Conservation (phyloP, 192 early-diverging fungal species). For the Umbelopsis isabellina region DNA sequence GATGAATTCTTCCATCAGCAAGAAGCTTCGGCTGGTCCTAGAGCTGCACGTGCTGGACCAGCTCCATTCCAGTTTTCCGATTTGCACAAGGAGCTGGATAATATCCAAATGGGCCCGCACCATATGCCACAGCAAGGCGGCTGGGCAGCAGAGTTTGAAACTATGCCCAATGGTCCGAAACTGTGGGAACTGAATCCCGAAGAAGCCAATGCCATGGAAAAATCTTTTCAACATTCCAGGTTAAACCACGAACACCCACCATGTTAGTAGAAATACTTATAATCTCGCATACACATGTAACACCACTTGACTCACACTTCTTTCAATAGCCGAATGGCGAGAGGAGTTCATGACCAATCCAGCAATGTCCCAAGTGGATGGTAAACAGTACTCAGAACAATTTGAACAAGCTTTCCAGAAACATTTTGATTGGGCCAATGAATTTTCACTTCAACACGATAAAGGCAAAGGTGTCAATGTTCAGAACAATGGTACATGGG, state of each 20-base stretch:
- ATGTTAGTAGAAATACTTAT: conserved; percentile 21
- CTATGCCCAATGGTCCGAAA: conserved; percentile 31
- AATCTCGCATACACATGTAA: neutral
- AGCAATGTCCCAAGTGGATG: conserved; percentile 31
- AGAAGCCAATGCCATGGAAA: conserved; percentile 55
- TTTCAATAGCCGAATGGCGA: conserved; percentile 44
- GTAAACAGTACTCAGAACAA: conserved; percentile 49
- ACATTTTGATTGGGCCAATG: conserved; percentile 76
- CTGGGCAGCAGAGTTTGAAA: conserved; percentile 49
- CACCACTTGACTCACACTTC: neutral
- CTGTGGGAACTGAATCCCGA: conserved; percentile 53
- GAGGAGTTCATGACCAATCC: conserved; percentile 55
- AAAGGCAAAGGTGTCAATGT: conserved; percentile 57
- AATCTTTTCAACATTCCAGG: conserved; percentile 42
- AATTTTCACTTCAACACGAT: conserved; percentile 68
- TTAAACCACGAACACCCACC: conserved; percentile 35
- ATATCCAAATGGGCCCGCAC: conserved; percentile 25
- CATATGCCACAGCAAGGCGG: conserved; percentile 27
- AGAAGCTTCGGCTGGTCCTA: conserved; percentile 20
- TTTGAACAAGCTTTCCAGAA: conserved; percentile 64
- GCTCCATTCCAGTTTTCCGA: conserved; percentile 41
- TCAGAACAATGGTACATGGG: conserved; percentile 54
- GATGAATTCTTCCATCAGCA: conserved; percentile 44
- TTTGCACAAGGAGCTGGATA: conserved; percentile 37
- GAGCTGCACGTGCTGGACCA: conserved; percentile 1